Evolutionary conservation across 2,329 filamentous ascomycete species (phyloP).

Genomic region (Penicillium griseofulvum): DNA sequence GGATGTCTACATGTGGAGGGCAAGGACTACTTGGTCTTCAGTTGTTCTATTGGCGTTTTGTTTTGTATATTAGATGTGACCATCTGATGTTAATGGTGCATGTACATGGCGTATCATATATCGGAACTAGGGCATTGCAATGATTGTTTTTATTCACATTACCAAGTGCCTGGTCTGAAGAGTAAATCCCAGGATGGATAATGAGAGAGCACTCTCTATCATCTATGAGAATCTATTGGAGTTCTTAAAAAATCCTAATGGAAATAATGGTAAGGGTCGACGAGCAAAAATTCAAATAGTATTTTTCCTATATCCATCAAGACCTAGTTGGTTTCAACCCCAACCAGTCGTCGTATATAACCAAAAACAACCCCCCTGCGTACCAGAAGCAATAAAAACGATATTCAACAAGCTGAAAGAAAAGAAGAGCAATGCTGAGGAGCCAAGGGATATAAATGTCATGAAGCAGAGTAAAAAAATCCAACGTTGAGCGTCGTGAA

Average conservation of each 20-base stretch:
- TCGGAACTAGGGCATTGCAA: too few species aligned
- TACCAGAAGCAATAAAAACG: slow-evolving; percentile 12
- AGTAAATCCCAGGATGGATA: not conserved
- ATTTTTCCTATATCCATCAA: slow-evolving; percentile 17
- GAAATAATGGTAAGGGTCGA: slow-evolving; percentile 8
- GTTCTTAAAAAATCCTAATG: not conserved
- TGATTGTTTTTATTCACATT: not conserved
- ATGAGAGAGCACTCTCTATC: not conserved
- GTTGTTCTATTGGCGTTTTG: not conserved
- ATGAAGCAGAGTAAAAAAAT: slow-evolving; percentile 16
- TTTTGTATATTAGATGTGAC: not conserved
- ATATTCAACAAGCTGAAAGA: slow-evolving; percentile 17
- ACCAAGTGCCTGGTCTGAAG: not conserved
- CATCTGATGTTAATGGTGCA: not conserved
- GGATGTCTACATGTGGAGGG: not conserved
- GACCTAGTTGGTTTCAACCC: slow-evolving; percentile 10
- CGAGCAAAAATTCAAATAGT: not conserved
- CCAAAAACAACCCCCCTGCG: slow-evolving; percentile 17
- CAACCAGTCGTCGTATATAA: slow-evolving; percentile 15
- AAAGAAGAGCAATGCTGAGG: slow-evolving; percentile 15
- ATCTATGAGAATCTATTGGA: not conserved
- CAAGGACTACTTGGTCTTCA: not conserved
- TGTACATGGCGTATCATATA: not conserved
- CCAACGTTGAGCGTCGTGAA: slow-evolving; percentile 28
- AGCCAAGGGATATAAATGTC: slow-evolving; percentile 24